Percentiles rank a stretch among this genome's conserved stretches.
Conservation (phyloP, 495 filamentous ascomycete genomes). For the Pseudoneurospora amorphoporcata region DNA sequence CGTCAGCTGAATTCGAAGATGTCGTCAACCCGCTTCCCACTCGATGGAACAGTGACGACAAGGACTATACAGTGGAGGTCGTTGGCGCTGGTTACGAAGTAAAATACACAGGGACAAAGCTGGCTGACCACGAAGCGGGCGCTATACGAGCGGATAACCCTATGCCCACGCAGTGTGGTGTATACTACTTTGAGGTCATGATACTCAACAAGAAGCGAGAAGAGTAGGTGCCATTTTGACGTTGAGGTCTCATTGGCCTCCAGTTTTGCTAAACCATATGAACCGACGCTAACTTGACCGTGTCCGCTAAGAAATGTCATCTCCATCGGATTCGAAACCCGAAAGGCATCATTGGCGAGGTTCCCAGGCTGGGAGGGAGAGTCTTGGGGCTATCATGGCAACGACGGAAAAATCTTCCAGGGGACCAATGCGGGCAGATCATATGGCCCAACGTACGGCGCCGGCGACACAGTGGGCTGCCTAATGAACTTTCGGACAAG, state of each 20-base stretch:
- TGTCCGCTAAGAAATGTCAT: slow-evolving; percentile 51
- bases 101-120: slow-evolving; percentile 45
- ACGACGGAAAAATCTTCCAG: slow-evolving; percentile 83
- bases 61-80: slow-evolving; percentile 62
- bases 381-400: slow-evolving; percentile 95
- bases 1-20: slow-evolving; percentile 28
- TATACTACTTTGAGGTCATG: slow-evolving; percentile 96
- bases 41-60: slow-evolving; percentile 73
- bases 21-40: slow-evolving; percentile 60
- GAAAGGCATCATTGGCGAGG: slow-evolving; percentile 63
- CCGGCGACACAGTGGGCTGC: slow-evolving; percentile 80
- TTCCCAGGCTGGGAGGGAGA: slow-evolving; percentile 93
- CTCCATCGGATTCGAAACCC: slow-evolving; percentile 76
- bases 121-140: slow-evolving; percentile 65
- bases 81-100: slow-evolving; percentile 67
- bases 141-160: slow-evolving; percentile 76
- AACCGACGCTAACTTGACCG: slow-evolving; percentile 10
- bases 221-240: slow-evolving; percentile 50
- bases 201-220: slow-evolving; percentile 77
- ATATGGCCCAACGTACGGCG: slow-evolving; percentile 61
- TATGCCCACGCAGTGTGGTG: slow-evolving; percentile 85
- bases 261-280: neutral
- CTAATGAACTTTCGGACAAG: slow-evolving; percentile 85
- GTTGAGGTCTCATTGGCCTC: neutral
- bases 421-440: slow-evolving; percentile 56